Evolutionary conservation across 1,284 basidiomycete species (phyloP).

Genomic region (Chiua sp.): DNA sequence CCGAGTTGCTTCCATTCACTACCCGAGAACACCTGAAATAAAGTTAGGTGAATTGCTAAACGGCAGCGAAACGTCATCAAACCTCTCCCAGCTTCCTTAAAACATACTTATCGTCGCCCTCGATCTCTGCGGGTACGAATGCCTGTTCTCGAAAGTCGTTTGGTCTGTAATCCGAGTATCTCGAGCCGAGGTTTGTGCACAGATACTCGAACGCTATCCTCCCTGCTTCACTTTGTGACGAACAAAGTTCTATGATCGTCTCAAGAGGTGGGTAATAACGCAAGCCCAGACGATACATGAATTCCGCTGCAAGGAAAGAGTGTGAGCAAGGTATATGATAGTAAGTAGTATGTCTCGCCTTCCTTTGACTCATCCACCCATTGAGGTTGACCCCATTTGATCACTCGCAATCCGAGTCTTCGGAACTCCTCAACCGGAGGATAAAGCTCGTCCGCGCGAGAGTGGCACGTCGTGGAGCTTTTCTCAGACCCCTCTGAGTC

Average conservation of each 20-base stretch:
- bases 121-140: neutral
- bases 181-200: slow-evolving; percentile 64
- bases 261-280: slow-evolving; percentile 49
- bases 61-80: slow-evolving; percentile 8
- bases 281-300: slow-evolving; percentile 6
- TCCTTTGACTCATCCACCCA: slow-evolving; percentile 85
- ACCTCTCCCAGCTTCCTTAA: slow-evolving; percentile 69
- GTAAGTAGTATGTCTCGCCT: slow-evolving; percentile 51
- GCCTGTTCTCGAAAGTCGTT: slow-evolving; percentile 52
- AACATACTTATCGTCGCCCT: slow-evolving; percentile 21
- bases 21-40: slow-evolving; percentile 70
- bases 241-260: slow-evolving; percentile 71
- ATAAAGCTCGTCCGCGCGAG: slow-evolving; percentile 75
- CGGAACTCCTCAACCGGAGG: slow-evolving; percentile 81
- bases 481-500: neutral
- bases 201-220: slow-evolving; percentile 75
- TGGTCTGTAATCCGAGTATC: slow-evolving; percentile 68
- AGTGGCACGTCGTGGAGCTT: slow-evolving; percentile 40
- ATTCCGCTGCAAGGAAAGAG: neutral
- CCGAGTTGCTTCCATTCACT: slow-evolving; percentile 74
- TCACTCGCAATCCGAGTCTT: slow-evolving; percentile 74
- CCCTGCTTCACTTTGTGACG: slow-evolving; percentile 51
- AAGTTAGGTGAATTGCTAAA: neutral
- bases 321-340: neutral
- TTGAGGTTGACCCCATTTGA: slow-evolving; percentile 73